A percentile compares a stretch with the other conserved stretches of the same genome.
Evolutionary conservation across 2,329 filamentous ascomycete genomes (phyloP).

Genomic region (Xylaria digitata): DNA sequence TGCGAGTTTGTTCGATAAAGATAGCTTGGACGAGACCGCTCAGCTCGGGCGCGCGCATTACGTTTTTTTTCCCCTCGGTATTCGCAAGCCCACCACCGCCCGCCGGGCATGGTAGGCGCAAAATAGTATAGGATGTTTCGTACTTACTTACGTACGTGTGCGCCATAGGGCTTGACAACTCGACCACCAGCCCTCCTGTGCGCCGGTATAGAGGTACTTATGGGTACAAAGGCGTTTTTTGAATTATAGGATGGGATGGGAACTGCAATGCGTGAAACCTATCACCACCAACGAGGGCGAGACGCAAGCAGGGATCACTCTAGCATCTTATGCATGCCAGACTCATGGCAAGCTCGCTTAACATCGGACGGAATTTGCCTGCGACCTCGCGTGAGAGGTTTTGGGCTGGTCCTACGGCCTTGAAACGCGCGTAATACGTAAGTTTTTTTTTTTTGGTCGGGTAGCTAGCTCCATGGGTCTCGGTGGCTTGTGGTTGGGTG

Average conservation of each 20-base stretch:
- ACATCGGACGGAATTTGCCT: conserved; percentile 3
- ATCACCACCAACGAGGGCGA: neutral
- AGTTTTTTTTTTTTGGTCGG: neutral
- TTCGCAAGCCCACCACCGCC: neutral
- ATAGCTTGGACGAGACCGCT: conserved; percentile 5
- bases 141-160: neutral
- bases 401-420: neutral
- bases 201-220: neutral
- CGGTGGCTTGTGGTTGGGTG: neutral
- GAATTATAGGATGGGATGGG: neutral
- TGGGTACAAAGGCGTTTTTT: conserved; percentile 4
- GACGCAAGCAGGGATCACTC: neutral
- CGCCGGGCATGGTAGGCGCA: neutral
- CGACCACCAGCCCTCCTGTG: neutral
- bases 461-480: neutral
- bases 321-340: neutral
- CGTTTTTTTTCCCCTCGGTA: neutral
- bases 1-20: conserved; percentile 6
- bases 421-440: neutral
- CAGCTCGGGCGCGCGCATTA: conserved; percentile 8
- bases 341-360: neutral
- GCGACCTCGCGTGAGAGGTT: neutral
- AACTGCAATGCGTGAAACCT: neutral
- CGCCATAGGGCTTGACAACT: neutral
- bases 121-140: neutral